phyloP scores from a whole-genome alignment of 805 yeast genomes.

The Teunomyces panamensis region DNA sequence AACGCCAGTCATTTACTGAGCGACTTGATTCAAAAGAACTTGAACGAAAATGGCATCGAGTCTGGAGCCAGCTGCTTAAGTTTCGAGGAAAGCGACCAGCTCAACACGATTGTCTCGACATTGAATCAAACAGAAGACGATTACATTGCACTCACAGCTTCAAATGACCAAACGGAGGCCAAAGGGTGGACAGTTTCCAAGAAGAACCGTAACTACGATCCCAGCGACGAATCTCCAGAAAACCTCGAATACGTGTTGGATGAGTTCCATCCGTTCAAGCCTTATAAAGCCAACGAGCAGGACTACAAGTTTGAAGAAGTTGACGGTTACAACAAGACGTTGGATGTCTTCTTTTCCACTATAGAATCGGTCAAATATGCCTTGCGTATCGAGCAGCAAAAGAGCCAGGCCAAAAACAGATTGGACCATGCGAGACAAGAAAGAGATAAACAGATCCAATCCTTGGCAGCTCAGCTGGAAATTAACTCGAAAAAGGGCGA shows the following conservation, averaged over 20 bases:
- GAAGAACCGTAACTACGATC: constrained; percentile 49
- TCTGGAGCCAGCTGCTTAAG: constrained; percentile 40
- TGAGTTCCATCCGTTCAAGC: constrained; percentile 68
- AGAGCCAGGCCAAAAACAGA: constrained; percentile 70
- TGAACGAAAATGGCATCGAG: constrained; percentile 46
- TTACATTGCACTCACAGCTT: constrained; percentile 34
- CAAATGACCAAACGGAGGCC: constrained; percentile 28
- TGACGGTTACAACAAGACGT: constrained; percentile 72
- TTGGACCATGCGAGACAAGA: constrained; percentile 73
- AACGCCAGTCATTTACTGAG: constrained; percentile 75
- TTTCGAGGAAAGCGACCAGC: constrained; percentile 22
- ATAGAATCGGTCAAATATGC: constrained; percentile 79
- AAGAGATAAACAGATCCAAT: constrained; percentile 64
- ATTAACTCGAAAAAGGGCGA: constrained; percentile 68
- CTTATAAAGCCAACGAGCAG: constrained; percentile 39
- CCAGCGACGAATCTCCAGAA: constrained; percentile 22
- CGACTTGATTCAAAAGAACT: constrained; percentile 64
- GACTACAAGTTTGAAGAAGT: constrained; percentile 40
- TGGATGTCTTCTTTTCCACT: constrained; percentile 82
- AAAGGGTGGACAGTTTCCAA: constrained; percentile 65
- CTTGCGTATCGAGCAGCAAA: constrained; percentile 70
- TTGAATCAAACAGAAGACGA: constrained; percentile 47
- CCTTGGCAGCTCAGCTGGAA: constrained; percentile 60
- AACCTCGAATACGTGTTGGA: constrained; percentile 54
- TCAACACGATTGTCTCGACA: constrained; percentile 34